phyloP scores from a whole-genome alignment of 192 early-diverging fungal genomes.

The Physocladia obscura region DNA sequence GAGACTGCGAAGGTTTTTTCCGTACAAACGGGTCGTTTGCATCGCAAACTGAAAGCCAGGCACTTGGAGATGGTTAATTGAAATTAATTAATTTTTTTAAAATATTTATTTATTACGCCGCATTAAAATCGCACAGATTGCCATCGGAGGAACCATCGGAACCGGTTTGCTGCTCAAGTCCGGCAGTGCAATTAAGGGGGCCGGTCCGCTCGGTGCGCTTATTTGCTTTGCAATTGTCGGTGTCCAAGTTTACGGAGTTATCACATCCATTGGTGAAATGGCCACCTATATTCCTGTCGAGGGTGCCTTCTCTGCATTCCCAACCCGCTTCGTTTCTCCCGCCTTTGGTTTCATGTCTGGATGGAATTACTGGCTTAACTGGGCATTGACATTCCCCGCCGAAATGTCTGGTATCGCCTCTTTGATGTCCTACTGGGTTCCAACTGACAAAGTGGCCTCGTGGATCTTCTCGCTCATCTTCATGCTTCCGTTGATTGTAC shows the following conservation, averaged over 20 bases:
- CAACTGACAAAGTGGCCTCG: conserved; percentile 28
- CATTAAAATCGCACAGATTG: conserved; percentile 6
- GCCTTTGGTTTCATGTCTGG: conserved; percentile 56
- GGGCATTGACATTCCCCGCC: conserved; percentile 42
- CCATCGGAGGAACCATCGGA: conserved; percentile 24
- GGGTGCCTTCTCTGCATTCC: conserved; percentile 80
- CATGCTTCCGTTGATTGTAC: conserved; percentile 53
- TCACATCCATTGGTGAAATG: conserved; percentile 81
- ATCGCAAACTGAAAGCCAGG: conserved; percentile 10
- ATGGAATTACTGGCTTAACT: conserved; percentile 40
- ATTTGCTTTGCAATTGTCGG: conserved; percentile 55
- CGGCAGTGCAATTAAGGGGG: conserved; percentile 58
- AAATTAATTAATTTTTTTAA: background rate
- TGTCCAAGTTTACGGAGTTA: conserved; percentile 31
- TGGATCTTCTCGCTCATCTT: conserved; percentile 54
- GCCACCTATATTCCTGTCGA: conserved; percentile 72
- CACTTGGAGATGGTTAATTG: background rate
- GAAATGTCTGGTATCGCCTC: conserved; percentile 78
- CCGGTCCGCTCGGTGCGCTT: conserved; percentile 75
- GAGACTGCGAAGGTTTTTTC: too few species aligned
- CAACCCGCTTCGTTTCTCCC: conserved; percentile 73
- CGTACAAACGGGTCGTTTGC: too few species aligned
- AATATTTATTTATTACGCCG: background rate
- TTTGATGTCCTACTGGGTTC: conserved; percentile 69
- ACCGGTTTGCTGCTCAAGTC: conserved; percentile 83